These are phyloP conservation scores for Grosmannia huntii DNA, from an alignment of 2,329 filamentous ascomycete species.

Conservation along the genomic window DNA sequence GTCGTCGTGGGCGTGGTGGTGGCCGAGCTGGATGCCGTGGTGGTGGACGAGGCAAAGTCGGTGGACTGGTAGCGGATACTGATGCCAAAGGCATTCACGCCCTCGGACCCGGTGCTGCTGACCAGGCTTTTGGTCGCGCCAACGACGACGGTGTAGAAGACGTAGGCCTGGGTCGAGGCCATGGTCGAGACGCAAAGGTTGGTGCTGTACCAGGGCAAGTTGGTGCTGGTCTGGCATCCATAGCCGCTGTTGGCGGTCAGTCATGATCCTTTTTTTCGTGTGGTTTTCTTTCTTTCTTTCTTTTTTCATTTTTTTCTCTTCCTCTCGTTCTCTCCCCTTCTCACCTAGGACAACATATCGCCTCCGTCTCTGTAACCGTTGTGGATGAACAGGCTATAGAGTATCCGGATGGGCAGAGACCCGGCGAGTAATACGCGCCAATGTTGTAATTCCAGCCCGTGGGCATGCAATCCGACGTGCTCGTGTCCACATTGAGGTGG, in stretches of 20 bases:
- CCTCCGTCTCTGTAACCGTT: background rate
- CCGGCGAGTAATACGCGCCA: constrained; percentile 5
- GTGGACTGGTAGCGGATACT: constrained; percentile 6
- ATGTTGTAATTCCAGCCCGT: background rate
- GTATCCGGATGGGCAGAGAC: constrained; percentile 8
- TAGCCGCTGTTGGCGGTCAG: background rate
- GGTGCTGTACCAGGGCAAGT: constrained; percentile 2
- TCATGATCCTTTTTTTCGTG: too few species aligned
- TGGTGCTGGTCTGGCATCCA: background rate
- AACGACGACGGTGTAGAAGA: constrained; percentile 1
- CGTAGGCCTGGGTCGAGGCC: background rate
- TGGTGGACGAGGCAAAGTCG: background rate
- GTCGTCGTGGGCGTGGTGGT: background rate
- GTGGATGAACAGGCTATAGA: background rate
- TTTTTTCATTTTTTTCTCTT: background rate
- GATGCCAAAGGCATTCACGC: constrained; percentile 8
- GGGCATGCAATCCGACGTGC: constrained; percentile 2
- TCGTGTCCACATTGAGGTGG: constrained; percentile 3
- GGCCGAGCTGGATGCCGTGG: background rate
- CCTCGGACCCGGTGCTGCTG: background rate
- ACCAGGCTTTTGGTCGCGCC: background rate
- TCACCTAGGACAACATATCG: constrained; percentile 7
- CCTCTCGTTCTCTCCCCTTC: background rate
- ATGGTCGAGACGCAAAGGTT: constrained; percentile 4
- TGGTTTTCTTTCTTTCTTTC: background rate